phyloP scores from a whole-genome alignment of 257 asterid species.

The Solanum chilense region DNA sequence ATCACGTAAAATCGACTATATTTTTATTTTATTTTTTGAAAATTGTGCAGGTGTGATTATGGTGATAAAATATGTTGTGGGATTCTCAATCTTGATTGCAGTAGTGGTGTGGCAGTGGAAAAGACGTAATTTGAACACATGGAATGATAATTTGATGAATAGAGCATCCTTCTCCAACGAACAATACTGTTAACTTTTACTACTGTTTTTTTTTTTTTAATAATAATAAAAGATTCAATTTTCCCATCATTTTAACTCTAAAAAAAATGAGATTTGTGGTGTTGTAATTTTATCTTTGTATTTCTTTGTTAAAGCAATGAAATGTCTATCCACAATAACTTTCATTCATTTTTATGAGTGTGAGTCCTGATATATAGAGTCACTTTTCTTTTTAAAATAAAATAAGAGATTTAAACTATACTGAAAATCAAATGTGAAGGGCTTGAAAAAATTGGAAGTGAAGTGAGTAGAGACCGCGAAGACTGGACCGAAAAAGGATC shows the following conservation, averaged over 20 bases:
- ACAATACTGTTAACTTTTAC: not conserved
- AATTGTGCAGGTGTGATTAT: not conserved
- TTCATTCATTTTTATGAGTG: too few species aligned
- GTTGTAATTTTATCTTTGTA: too few species aligned
- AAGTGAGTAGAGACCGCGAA: too few species aligned
- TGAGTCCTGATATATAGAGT: too few species aligned
- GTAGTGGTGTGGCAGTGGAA: conserved; percentile 15
- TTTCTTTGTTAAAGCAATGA: not conserved
- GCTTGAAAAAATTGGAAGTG: not conserved
- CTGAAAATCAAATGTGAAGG: not conserved
- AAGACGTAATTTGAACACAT: conserved; percentile 6
- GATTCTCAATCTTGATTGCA: conserved; percentile 22
- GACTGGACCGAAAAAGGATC: not conserved
- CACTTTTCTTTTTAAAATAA: too few species aligned
- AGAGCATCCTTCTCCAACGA: not conserved
- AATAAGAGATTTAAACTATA: too few species aligned
- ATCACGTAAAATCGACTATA: too few species aligned
- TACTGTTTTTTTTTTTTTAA: not conserved
- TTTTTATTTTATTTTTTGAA: not conserved
- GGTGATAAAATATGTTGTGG: conserved; percentile 14
- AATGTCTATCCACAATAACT: not conserved
- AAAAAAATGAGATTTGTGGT: not conserved
- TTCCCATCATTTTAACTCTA: not conserved
- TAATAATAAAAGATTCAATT: too few species aligned
- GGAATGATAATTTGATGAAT: not conserved